Percentiles rank a stretch among this genome's conserved stretches.
These are phyloP conservation scores for Cyamopsis tetragonoloba DNA, from an alignment of 306 rosid species.

Conservation along the genomic window DNA sequence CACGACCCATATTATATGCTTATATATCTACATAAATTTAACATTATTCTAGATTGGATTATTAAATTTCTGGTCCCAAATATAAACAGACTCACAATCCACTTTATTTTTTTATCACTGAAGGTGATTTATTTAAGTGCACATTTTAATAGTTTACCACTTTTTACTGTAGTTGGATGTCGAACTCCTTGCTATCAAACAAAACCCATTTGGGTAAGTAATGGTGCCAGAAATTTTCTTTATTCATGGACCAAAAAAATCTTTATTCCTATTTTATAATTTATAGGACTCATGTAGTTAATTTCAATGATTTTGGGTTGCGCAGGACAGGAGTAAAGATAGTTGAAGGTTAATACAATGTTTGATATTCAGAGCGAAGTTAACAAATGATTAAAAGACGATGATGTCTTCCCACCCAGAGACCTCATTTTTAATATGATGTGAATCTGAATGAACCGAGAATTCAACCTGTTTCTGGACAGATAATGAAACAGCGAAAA, in stretches of 20 bases:
- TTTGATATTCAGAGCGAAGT: conserved; percentile 7
- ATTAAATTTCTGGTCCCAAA: background rate
- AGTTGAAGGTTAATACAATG: conserved; percentile 62
- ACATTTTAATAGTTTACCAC: conserved; percentile 28
- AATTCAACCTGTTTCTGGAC: conserved; percentile 2
- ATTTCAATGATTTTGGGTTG: conserved; percentile 27
- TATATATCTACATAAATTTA: background rate
- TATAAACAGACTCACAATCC: too few relatives aligned
- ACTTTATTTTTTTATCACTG: too few relatives aligned
- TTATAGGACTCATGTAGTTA: background rate
- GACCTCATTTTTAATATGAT: background rate
- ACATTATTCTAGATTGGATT: background rate
- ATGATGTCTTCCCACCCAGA: background rate
- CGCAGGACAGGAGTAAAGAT: conserved; percentile 79
- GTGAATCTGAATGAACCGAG: background rate
- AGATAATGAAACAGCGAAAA: background rate
- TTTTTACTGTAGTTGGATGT: conserved; percentile 64
- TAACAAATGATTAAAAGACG: background rate
- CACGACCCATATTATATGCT: background rate
- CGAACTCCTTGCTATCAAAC: conserved; percentile 85
- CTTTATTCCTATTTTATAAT: background rate
- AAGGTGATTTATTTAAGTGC: too few relatives aligned
- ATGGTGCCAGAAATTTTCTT: background rate
- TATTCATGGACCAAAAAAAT: too few relatives aligned
- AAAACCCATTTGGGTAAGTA: conserved; percentile 91